A percentile compares a stretch with the other conserved stretches of the same genome.
phyloP scores from a whole-genome alignment of 345 rosid genomes.

The Eucalyptus regnans region DNA sequence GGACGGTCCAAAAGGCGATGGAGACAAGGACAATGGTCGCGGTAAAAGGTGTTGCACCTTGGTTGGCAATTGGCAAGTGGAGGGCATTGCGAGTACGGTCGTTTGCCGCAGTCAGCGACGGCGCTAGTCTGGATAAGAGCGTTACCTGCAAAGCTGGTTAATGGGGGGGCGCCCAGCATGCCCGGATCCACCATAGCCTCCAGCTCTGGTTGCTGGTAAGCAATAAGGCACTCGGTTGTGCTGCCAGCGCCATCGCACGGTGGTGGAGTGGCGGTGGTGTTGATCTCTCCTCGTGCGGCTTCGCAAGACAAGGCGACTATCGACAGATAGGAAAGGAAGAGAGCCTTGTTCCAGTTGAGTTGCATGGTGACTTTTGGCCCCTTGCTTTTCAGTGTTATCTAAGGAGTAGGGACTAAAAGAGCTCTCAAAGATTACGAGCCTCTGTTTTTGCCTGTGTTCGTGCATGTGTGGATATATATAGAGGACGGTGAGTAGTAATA shows the following conservation, averaged over 20 bases:
- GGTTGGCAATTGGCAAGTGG: rapidly evolving
- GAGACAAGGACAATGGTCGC: too few relatives aligned
- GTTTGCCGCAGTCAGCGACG: rapidly evolving
- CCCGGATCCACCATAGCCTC: too few relatives aligned
- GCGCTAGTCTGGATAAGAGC: too few relatives aligned
- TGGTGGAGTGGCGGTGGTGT: background rate
- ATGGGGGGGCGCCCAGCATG: too few relatives aligned
- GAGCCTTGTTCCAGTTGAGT: background rate
- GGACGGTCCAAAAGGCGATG: too few relatives aligned
- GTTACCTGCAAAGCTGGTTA: too few relatives aligned
- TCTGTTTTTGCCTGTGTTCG: background rate
- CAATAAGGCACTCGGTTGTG: too few relatives aligned
- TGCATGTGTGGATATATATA: background rate
- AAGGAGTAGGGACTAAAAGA: background rate
- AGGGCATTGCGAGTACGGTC: too few relatives aligned
- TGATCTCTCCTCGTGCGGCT: background rate
- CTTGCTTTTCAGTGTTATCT: background rate
- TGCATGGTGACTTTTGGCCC: background rate
- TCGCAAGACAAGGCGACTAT: background rate
- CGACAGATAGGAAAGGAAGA: background rate
- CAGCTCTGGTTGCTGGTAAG: too few relatives aligned
- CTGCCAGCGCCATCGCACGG: background rate
- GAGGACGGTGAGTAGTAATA: background rate
- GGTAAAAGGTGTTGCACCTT: too few relatives aligned
- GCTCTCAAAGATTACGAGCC: too few relatives aligned